Evolutionary conservation across 768 basidiomycete genomes (phyloP).

Genomic region (Polyporus arcularius): DNA sequence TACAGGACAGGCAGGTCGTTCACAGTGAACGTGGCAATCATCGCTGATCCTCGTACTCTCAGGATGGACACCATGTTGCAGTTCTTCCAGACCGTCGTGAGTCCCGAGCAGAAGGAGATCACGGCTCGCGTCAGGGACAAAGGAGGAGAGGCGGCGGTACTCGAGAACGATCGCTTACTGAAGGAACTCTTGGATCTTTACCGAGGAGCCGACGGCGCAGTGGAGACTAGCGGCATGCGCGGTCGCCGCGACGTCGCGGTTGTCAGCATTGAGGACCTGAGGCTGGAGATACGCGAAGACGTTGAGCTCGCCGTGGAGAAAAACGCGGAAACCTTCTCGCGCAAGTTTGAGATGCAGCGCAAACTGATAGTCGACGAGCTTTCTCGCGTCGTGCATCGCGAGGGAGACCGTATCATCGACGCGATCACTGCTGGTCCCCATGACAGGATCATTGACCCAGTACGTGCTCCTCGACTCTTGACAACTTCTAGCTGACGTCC

Average conservation of each 20-base stretch:
- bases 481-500: background rate
- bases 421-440: background rate
- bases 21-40: background rate
- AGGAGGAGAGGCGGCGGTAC: conserved; percentile 24
- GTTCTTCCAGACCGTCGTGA: conserved; percentile 16
- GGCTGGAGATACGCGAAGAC: conserved; percentile 25
- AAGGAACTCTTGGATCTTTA: conserved; percentile 22
- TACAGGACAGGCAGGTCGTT: background rate
- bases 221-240: background rate
- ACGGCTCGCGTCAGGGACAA: conserved; percentile 15
- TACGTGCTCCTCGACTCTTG: conserved; percentile 18
- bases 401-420: conserved; percentile 42
- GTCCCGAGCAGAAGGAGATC: conserved; percentile 17
- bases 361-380: conserved; percentile 37
- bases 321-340: conserved; percentile 37
- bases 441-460: conserved; percentile 15
- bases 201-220: background rate
- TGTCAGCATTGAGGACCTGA: conserved; percentile 26
- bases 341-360: conserved; percentile 48
- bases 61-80: conserved; percentile 19
- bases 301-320: conserved; percentile 21
- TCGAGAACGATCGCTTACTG: conserved; percentile 20
- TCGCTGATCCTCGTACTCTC: background rate
- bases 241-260: background rate
- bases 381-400: conserved; percentile 30